These are phyloP conservation scores for Auxenochlorella pyrenoidosa DNA, from an alignment of 139 green algal genomes.

Conservation along the genomic window DNA sequence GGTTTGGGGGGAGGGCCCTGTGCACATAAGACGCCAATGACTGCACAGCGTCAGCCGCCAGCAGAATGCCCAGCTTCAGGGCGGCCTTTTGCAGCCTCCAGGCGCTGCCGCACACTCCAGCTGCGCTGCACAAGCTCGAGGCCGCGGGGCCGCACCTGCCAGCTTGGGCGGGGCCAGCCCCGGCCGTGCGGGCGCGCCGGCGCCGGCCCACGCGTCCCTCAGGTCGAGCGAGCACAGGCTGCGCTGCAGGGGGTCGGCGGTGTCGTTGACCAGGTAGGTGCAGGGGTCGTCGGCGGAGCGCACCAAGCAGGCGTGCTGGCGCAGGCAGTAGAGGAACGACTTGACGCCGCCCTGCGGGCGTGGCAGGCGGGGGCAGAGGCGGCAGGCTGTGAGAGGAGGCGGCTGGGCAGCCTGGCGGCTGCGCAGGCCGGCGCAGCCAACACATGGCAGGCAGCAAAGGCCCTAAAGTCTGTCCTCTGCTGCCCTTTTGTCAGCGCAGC, in stretches of 20 bases:
- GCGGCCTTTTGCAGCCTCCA: not conserved
- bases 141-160: not conserved
- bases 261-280: slow-evolving; percentile 88
- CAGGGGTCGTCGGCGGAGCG: slow-evolving; percentile 62
- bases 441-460: too few species aligned
- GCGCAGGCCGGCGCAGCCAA: not conserved
- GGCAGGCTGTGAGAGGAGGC: not conserved
- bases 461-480: not conserved
- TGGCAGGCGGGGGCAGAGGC: not conserved
- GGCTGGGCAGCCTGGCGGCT: not conserved
- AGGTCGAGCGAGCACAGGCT: slow-evolving; percentile 67
- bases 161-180: slow-evolving; percentile 35
- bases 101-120: not conserved
- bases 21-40: too few species aligned
- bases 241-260: slow-evolving; percentile 79
- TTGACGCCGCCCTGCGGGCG: slow-evolving; percentile 53
- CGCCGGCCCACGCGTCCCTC: slow-evolving; percentile 55
- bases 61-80: not conserved
- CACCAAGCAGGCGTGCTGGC: slow-evolving; percentile 67
- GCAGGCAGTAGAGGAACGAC: slow-evolving; percentile 52
- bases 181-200: slow-evolving; percentile 41
- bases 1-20: too few species aligned
- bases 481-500: not conserved
- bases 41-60: not conserved
- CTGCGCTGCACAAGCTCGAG: too few species aligned